Evolutionary conservation across 352 stramenopile species (phyloP).

Genomic region (Elongisporangium senticosum): DNA sequence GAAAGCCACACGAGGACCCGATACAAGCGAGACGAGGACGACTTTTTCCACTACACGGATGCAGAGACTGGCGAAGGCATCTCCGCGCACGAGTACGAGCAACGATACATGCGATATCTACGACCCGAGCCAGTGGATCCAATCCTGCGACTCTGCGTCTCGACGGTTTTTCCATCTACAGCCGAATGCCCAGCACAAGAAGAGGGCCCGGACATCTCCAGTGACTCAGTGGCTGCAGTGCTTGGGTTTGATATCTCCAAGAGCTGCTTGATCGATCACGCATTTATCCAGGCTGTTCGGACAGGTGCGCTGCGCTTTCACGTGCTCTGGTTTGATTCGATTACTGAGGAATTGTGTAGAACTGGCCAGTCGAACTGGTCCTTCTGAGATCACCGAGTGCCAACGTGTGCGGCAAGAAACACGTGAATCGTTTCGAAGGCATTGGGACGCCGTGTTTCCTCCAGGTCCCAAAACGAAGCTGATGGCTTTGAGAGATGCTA

Average conservation of each 20-base stretch:
- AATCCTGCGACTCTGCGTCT: slow-evolving; percentile 20
- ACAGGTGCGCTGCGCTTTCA: background rate
- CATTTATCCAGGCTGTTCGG: slow-evolving; percentile 8
- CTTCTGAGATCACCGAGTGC: background rate
- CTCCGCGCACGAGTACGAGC: slow-evolving; percentile 26
- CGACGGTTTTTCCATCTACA: background rate
- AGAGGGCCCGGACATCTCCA: background rate
- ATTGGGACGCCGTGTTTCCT: background rate
- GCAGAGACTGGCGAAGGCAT: slow-evolving; percentile 29
- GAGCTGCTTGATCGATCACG: slow-evolving; percentile 34
- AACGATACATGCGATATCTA: slow-evolving; percentile 42
- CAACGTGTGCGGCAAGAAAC: background rate
- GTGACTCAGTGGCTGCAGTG: slow-evolving; percentile 9
- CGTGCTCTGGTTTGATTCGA: background rate
- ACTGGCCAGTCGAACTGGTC: background rate
- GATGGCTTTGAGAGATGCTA: too few relatives aligned
- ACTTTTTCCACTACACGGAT: slow-evolving; percentile 53
- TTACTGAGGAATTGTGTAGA: background rate
- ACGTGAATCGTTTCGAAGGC: background rate
- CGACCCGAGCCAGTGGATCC: slow-evolving; percentile 23
- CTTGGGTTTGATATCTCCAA: slow-evolving; percentile 32
- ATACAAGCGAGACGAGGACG: slow-evolving; percentile 21
- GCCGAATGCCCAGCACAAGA: background rate
- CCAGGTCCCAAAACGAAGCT: background rate
- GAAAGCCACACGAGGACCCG: slow-evolving; percentile 28